phyloP scores from a whole-genome alignment of 257 asterid species.

The Salvia rosmarinus region DNA sequence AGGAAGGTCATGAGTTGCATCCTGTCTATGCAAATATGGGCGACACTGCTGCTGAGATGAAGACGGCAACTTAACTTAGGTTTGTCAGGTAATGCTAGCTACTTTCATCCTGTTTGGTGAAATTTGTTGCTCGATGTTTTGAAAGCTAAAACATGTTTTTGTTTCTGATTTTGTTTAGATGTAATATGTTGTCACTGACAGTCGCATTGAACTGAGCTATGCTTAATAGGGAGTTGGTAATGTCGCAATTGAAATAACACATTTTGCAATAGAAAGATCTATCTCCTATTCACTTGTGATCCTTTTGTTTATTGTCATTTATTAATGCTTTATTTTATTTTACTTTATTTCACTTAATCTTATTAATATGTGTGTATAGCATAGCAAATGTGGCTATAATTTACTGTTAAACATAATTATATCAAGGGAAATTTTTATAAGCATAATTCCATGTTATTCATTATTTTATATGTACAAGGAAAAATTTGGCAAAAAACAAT shows the following conservation, averaged over 20 bases:
- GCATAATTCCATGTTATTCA: not conserved
- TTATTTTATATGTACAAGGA: constrained; percentile 13
- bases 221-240: not conserved
- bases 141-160: not conserved
- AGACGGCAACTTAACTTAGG: constrained; percentile 48
- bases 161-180: not conserved
- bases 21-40: constrained; percentile 57
- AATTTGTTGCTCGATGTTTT: constrained; percentile 10
- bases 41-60: constrained; percentile 38
- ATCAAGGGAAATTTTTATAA: not conserved
- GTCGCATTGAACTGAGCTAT: not conserved
- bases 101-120: not conserved
- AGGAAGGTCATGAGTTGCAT: constrained; percentile 76
- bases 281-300: not conserved
- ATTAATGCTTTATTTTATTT: not conserved
- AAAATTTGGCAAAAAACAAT: no score
- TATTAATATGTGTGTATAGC: no score
- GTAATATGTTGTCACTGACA: constrained; percentile 1
- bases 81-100: constrained; percentile 16
- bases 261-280: not conserved
- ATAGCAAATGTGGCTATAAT: not conserved
- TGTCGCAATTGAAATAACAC: constrained; percentile 15
- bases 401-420: no score
- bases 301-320: not conserved
- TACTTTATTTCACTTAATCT: not conserved